Percentiles rank a stretch among this genome's conserved stretches.
Conservation (phyloP, 2,329 filamentous ascomycete genomes). For the Nannizziopsis barbatae region DNA sequence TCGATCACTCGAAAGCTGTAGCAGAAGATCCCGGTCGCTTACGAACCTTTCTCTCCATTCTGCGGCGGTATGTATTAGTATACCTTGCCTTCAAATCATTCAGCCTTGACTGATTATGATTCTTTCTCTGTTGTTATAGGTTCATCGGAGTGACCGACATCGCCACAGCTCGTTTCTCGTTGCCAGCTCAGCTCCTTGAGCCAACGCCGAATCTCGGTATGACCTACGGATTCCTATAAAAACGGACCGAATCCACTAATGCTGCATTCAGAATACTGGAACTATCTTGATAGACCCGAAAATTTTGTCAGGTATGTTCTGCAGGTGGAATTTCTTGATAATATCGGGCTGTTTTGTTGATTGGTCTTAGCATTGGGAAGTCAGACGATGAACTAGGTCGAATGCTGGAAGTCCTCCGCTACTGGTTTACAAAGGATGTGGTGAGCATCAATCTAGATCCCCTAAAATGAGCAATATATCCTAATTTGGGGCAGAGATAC, state of each 20-base stretch:
- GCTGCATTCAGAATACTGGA: constrained; percentile 71
- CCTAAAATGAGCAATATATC: not conserved
- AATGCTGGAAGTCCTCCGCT: constrained; percentile 87
- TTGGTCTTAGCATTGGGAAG: constrained; percentile 56
- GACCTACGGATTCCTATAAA: constrained; percentile 14
- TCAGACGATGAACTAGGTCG: constrained; percentile 84
- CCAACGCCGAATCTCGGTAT: constrained; percentile 80
- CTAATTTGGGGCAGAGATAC: constrained; percentile 56
- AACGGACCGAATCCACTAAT: constrained; percentile 1
- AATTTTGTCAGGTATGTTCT: constrained; percentile 57
- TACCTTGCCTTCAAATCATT: not conserved
- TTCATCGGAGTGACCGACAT: constrained; percentile 96
- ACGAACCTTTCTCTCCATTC: constrained; percentile 73
- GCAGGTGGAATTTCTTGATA: constrained; percentile 3
- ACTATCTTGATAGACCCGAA: constrained; percentile 89
- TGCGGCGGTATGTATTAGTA: constrained; percentile 60
- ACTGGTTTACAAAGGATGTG: constrained; percentile 98
- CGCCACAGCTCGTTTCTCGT: constrained; percentile 86
- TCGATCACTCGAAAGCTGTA: constrained; percentile 41
- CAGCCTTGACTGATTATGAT: not conserved
- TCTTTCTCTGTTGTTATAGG: constrained; percentile 37
- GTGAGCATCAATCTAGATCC: constrained; percentile 28
- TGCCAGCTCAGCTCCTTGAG: constrained; percentile 89
- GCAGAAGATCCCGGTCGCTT: constrained; percentile 78
- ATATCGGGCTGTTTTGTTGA: constrained; percentile 17